phyloP scores from a whole-genome alignment of 2,329 filamentous ascomycete species.

The Colletotrichum noveboracense region DNA sequence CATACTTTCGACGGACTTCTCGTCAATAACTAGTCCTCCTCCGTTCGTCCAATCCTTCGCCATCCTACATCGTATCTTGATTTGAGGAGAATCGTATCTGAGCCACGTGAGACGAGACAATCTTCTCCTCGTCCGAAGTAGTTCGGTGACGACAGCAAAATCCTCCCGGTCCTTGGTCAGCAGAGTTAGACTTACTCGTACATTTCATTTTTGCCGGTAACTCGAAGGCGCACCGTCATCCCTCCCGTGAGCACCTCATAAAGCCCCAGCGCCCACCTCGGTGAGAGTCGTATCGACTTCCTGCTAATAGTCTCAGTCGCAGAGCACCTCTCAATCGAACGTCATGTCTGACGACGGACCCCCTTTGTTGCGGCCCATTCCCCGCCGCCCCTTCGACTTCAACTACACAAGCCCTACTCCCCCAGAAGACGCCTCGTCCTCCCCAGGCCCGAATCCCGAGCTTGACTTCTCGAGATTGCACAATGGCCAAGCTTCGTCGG shows the following conservation, averaged over 20 bases:
- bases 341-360: constrained; percentile 51
- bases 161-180: neutral
- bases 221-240: neutral
- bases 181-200: neutral
- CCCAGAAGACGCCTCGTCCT: constrained; percentile 38
- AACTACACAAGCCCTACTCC: constrained; percentile 53
- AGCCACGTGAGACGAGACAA: constrained; percentile 13
- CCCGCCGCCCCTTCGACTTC: constrained; percentile 73
- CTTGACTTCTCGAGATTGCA: constrained; percentile 31
- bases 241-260: neutral
- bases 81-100: neutral
- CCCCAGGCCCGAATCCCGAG: constrained; percentile 50
- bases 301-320: neutral
- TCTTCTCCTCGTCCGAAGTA: constrained; percentile 12
- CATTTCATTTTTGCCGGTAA: neutral
- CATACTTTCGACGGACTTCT: neutral
- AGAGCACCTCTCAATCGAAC: neutral
- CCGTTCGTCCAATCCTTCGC: constrained; percentile 11
- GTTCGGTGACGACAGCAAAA: neutral
- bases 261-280: neutral
- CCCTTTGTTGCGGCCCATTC: constrained; percentile 70
- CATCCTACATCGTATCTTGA: neutral
- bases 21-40: neutral
- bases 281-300: neutral
- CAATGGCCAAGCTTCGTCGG: constrained; percentile 30